Percentiles rank a stretch among this genome's conserved stretches.
Conservation (phyloP, 2,329 filamentous ascomycete species). For the Pyrenophora graminea region DNA sequence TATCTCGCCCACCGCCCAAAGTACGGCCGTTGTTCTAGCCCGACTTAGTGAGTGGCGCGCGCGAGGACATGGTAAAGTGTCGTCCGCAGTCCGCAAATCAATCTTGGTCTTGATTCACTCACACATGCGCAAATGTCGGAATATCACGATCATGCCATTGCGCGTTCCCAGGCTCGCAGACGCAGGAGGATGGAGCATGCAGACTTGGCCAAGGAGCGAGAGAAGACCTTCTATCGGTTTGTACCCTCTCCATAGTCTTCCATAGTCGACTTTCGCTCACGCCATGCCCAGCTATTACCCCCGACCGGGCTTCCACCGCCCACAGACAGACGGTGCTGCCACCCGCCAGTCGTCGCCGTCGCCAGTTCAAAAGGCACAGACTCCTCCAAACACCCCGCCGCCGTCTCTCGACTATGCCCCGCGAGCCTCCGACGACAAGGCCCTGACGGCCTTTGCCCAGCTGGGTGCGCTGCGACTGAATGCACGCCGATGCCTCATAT, state of each 20-base stretch:
- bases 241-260: background rate
- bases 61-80: conserved; percentile 2
- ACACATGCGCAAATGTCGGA: conserved; percentile 14
- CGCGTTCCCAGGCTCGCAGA: conserved; percentile 18
- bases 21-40: conserved; percentile 1
- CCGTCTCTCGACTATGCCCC: conserved; percentile 12
- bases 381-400: conserved; percentile 17
- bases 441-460: conserved; percentile 46
- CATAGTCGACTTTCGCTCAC: conserved; percentile 4
- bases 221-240: conserved; percentile 41
- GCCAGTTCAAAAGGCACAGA: conserved; percentile 18
- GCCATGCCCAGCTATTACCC: conserved; percentile 9
- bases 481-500: conserved; percentile 43
- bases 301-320: conserved; percentile 37
- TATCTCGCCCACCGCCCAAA: background rate
- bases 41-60: conserved; percentile 3
- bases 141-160: conserved; percentile 13
- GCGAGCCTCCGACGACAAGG: conserved; percentile 38
- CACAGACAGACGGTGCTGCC: conserved; percentile 21
- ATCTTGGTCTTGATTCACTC: conserved; percentile 1
- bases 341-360: conserved; percentile 27
- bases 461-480: conserved; percentile 46
- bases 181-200: conserved; percentile 32
- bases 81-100: conserved; percentile 13
- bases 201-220: conserved; percentile 38